Evolutionary conservation across 2,329 filamentous ascomycete species (phyloP).

Genomic region (Raffaelea arxii): DNA sequence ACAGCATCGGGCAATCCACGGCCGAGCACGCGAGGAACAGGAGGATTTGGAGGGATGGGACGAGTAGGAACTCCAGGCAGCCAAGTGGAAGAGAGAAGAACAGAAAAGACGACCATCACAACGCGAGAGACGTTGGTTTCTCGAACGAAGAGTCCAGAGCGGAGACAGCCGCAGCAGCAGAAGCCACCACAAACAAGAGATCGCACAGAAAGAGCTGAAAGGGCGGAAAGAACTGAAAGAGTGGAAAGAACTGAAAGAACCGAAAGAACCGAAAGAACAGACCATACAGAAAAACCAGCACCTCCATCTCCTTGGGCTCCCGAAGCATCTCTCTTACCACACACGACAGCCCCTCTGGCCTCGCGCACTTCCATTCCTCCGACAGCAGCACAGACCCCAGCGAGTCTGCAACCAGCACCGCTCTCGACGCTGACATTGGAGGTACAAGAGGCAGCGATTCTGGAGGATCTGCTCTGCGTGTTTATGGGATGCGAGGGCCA

Average conservation of each 20-base stretch:
- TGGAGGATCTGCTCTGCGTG: constrained; percentile 86
- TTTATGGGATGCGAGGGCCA: constrained; percentile 99
- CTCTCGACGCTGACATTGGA: constrained; percentile 66
- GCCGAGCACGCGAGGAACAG: constrained; percentile 28
- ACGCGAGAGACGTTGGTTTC: constrained; percentile 53
- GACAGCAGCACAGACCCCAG: constrained; percentile 63
- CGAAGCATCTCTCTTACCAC: constrained; percentile 61
- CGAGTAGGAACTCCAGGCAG: constrained; percentile 7
- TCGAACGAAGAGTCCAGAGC: constrained; percentile 49
- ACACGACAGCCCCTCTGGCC: constrained; percentile 62
- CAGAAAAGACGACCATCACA: constrained; percentile 42
- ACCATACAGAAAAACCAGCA: too few relatives aligned
- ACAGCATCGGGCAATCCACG: constrained; percentile 48
- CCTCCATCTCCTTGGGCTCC: constrained; percentile 56
- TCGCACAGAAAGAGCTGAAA: not conserved
- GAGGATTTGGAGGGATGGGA: not conserved
- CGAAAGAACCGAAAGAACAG: too few relatives aligned
- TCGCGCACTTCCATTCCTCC: constrained; percentile 48
- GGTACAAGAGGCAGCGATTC: constrained; percentile 73
- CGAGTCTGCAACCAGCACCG: constrained; percentile 55
- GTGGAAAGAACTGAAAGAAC: not conserved
- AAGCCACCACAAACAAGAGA: not conserved
- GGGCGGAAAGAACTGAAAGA: too few relatives aligned
- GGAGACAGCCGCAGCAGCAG: constrained; percentile 22
- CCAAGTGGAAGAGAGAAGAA: constrained; percentile 41